Conservation (phyloP, 257 asterid species). For the Mentha longifolia region DNA sequence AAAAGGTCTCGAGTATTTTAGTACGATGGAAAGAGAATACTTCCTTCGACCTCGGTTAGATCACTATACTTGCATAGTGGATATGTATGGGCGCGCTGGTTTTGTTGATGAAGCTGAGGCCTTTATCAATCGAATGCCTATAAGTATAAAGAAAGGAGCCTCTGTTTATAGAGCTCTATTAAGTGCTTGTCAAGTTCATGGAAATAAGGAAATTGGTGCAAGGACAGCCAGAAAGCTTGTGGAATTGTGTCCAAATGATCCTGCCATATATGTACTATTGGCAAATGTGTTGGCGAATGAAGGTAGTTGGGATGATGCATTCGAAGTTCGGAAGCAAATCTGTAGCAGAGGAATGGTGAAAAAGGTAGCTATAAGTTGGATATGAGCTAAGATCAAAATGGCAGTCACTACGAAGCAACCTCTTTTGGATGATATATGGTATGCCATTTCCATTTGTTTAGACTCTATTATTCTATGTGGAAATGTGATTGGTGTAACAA, state of each 20-base stretch:
- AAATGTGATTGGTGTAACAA: too few species aligned
- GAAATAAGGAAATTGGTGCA: constrained; percentile 54
- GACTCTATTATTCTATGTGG: too few species aligned
- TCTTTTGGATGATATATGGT: too few species aligned
- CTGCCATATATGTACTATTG: constrained; percentile 53
- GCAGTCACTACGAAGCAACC: not conserved
- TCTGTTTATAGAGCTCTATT: constrained; percentile 48
- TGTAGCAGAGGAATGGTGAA: constrained; percentile 51
- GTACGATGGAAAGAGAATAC: constrained; percentile 48
- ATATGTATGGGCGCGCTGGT: constrained; percentile 69
- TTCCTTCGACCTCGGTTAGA: constrained; percentile 48
- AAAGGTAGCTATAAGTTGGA: constrained; percentile 59
- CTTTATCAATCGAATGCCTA: constrained; percentile 56
- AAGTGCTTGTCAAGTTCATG: constrained; percentile 57
- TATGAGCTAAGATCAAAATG: too few species aligned
- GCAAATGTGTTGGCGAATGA: constrained; percentile 62
- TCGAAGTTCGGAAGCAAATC: constrained; percentile 51
- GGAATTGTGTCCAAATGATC: constrained; percentile 58
- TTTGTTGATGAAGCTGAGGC: constrained; percentile 59
- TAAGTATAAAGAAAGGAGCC: constrained; percentile 51
- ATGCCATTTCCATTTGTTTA: too few species aligned
- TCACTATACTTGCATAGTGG: constrained; percentile 67
- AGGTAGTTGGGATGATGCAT: constrained; percentile 69
- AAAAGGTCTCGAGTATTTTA: constrained; percentile 59
- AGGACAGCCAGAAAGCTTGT: constrained; percentile 57